Base-by-base conservation (phyloP, 495 filamentous ascomycete genomes). In the Parathielavia appendiculata region DNA sequence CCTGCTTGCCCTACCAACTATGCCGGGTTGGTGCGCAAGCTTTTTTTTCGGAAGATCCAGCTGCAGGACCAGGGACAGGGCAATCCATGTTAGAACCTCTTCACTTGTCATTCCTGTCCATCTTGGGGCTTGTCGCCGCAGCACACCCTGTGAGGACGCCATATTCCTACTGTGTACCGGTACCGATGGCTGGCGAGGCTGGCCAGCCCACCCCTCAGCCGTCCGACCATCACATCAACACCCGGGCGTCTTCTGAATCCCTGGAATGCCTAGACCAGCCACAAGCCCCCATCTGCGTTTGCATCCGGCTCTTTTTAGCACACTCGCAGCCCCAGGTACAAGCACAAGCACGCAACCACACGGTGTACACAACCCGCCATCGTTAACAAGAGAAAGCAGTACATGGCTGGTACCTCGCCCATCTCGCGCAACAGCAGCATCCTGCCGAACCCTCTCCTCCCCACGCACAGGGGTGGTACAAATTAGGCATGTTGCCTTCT, bases 231-330 rank as follows among this genome's bases (percentile, higher is more conserved):
- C 26, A 30, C 26, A 3, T 6, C 7, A 44, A 56, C 48, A 30
- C 51, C 45, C n/a, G 26, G 26, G 13, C 45, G 5, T 49, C 32
- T 40, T 16, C 35, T 36, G 9, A 14, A 47, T 30, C 19, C 23
- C 30, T 57, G 58, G 62, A 59, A 64, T 67, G 54, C 52, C 50
- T 46, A 17, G 62, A 45, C 17, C 54, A 63, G 56, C 59, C 59
- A 62, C 50, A 56, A 39, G 34, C 49, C 53, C 48, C 54, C 45
- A 35, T 56, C 48, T 47, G 44, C 54, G 55, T 61, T 68, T 64
- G 60, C 52, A 62, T 56, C 53, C 56, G 38, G 34, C 51, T 45
- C 48, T 38, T 57, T 52, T 58, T 60, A 51, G 49, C 58, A 51
- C 46, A 49, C 26, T 30, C 12, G 45, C 45, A 48, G 22, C 23